Evolutionary conservation across 768 basidiomycete species (phyloP).

Genomic region (Boletus tomentosulus): DNA sequence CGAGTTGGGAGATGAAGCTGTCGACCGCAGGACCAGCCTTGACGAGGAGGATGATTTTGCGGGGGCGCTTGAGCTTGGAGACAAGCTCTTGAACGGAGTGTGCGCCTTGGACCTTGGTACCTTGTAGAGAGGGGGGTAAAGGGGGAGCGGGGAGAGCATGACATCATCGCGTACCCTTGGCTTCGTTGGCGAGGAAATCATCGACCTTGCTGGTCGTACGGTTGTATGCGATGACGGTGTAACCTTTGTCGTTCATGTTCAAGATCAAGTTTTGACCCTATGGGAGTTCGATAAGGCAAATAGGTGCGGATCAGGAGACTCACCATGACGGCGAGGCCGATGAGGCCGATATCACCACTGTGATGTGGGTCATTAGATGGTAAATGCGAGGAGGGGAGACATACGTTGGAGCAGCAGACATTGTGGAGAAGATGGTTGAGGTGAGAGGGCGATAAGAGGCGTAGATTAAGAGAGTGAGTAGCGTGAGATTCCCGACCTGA

Average conservation of each 20-base stretch:
- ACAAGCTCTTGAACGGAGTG: constrained; percentile 90
- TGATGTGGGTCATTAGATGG: constrained; percentile 14
- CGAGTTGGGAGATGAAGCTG: constrained; percentile 87
- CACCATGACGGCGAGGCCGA: constrained; percentile 99
- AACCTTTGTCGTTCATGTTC: constrained; percentile 99
- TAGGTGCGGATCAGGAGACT: constrained; percentile 18
- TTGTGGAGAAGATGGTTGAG: constrained; percentile 31
- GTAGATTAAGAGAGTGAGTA: neutral
- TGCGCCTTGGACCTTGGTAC: constrained; percentile 93
- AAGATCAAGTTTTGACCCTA: constrained; percentile 96
- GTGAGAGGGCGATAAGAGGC: constrained; percentile 27
- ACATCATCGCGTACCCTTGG: constrained; percentile 71
- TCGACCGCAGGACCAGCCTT: constrained; percentile 97
- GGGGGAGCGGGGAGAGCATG: constrained; percentile 17
- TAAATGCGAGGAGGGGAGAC: constrained; percentile 28
- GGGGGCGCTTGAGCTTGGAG: constrained; percentile 88
- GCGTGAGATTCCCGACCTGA: constrained; percentile 17
- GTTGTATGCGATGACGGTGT: constrained; percentile 95
- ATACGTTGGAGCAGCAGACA: constrained; percentile 46
- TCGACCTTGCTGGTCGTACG: constrained; percentile 96
- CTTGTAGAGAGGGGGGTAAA: constrained; percentile 40
- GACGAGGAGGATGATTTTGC: constrained; percentile 97
- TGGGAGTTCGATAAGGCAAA: constrained; percentile 1
- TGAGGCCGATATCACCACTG: constrained; percentile 97
- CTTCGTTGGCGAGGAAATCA: constrained; percentile 91